Base-by-base conservation (phyloP, 495 filamentous ascomycete species). In the Xylaria palmicola region DNA sequence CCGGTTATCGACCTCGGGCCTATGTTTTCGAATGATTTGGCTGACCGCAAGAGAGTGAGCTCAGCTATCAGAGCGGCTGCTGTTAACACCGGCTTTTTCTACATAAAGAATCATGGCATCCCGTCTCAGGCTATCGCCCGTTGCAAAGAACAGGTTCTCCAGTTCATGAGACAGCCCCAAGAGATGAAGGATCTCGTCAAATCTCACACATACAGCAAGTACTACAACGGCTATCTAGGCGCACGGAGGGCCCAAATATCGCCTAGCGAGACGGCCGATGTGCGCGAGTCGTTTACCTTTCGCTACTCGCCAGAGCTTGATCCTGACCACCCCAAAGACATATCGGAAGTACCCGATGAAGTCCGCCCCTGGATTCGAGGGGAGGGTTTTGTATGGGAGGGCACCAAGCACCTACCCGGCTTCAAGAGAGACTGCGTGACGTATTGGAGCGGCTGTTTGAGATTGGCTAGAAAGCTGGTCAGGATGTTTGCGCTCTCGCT, bases 51-150 rank as follows among this genome's bases (percentile, higher is more conserved):
- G 59, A 52, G 44, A 29, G 64, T 83, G 4, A 80, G 78, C 8
- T 49, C 67, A 0, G 68, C 70, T 24, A 72, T 85, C 43, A 72
- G 68, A 60, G 64, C 60, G 4, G 81, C 81, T 6, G 77, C 77
- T 20, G 72, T 79, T 15, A 80, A 75, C 44, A 81, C 72, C 0
- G 82, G 81, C 0, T 84, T 85, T 68, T 84, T 85, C 65, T 84
- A 85, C 57, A 70, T 83, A 62, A 77, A 75, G 65, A 83, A 83
- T 36, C 81, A 85, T 66, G 81, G 82, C 0, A 82, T 85, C 30
- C 50, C 75, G 0, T 74, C 78, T 19, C 70, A 75, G 2, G 65
- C 77, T 0, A 81, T 85, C 62, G 64, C 75, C 4, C 62, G 60
- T 12, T 81, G 81, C 40, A 74, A 72, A 49, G 68, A 70, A 53